phyloP scores from a whole-genome alignment of 2,329 filamentous ascomycete species.

The Colletotrichum sp. region DNA sequence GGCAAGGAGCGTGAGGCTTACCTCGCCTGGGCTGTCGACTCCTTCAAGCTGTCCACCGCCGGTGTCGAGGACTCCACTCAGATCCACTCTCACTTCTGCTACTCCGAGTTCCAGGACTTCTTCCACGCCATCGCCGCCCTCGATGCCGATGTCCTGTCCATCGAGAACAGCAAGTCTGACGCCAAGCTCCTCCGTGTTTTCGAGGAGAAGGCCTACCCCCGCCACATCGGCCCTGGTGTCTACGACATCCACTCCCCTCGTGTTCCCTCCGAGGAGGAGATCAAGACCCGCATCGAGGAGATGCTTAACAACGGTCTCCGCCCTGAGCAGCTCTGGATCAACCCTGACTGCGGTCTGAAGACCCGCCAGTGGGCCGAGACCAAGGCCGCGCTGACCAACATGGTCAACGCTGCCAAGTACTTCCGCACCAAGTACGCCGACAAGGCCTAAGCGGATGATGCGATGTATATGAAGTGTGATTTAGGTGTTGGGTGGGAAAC shows the following conservation, averaged over 20 bases:
- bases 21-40: slow-evolving; percentile 96
- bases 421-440: slow-evolving; percentile 86
- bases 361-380: slow-evolving; percentile 98
- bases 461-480: slow-evolving; percentile 20
- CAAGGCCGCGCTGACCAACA: slow-evolving; percentile 93
- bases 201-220: slow-evolving; percentile 94
- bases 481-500: slow-evolving; percentile 22
- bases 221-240: slow-evolving; percentile 98
- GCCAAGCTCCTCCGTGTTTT: slow-evolving; percentile 99
- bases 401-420: slow-evolving; percentile 98
- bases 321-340: slow-evolving; percentile 99
- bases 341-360: slow-evolving; percentile 99
- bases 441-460: slow-evolving; percentile 16
- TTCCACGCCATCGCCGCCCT: slow-evolving; percentile 99
- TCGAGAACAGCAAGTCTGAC: slow-evolving; percentile 99
- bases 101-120: slow-evolving; percentile 99
- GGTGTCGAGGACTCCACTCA: slow-evolving; percentile 95
- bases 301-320: slow-evolving; percentile 92
- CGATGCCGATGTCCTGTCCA: slow-evolving; percentile 96
- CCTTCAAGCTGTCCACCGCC: slow-evolving; percentile 94
- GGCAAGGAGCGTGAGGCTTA: slow-evolving; percentile 97
- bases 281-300: slow-evolving; percentile 96
- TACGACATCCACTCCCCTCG: slow-evolving; percentile 99
- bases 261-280: slow-evolving; percentile 96
- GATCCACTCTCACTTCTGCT: slow-evolving; percentile 99